Base-by-base conservation (phyloP, 1,139 yeast species). In the Pichia sp. region DNA sequence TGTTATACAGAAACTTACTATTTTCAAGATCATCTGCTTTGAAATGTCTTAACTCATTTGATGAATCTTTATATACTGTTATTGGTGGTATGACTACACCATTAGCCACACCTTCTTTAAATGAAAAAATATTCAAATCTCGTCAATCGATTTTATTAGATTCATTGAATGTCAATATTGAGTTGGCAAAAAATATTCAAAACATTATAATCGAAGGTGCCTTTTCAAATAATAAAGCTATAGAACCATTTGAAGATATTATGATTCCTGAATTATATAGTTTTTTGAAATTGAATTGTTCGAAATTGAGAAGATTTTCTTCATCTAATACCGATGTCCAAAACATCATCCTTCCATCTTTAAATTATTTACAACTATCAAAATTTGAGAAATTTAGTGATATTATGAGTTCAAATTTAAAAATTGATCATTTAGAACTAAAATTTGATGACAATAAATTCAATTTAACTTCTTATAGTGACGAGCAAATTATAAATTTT, bases 141-240 rank as follows among this genome's bases (percentile, higher is more conserved):
- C 55, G 69, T 44, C 70, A 67, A 51, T 63, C 61, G 39, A 60
- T 65, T 10, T 53, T 68, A 42, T 45, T 66, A 1, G 65, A 66
- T 41, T 58, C 68, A 1, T 49, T 68, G 8, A 53, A 50, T 4
- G 46, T 64, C 29, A 66, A 68, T 50, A 42, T 54, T 13, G 63
- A 60, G 10, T 51, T 68, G 11, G 53, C 60, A 31, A 27, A 45
- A n/a, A 57, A 53, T 45, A 51, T 68, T 14, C 57, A 64, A 41
- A 53, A 60, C 18, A 56, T 66, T 5, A 53, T 56, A 2, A 52
- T 66, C 3, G 48, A 45, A 13, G 58, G 53, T 0, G 19, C 18
- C 7, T 43, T 22, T 19, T 13, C n/a, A 18, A 43, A 47, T n/a
- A 30, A 41, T 25, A 41, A 28, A 2, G 7, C 16, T 7, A 11